These are phyloP conservation scores for Nakaseomyces delphensis DNA, from an alignment of 1,139 yeast species.

Conservation along the genomic window DNA sequence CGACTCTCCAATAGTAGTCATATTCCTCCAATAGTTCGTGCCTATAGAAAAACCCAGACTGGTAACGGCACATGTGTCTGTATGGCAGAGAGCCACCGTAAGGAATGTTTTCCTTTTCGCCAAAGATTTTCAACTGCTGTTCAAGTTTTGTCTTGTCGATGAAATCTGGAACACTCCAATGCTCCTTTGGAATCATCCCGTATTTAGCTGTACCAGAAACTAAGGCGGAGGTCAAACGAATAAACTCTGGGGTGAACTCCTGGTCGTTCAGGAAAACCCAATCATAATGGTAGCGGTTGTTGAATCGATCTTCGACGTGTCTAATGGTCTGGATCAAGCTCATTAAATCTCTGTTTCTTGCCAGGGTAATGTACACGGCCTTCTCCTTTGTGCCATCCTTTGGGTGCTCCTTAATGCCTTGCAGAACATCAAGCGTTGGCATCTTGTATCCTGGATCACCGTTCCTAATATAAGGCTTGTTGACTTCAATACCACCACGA, in stretches of 20 bases:
- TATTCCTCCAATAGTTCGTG: constrained; percentile 63
- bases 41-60: constrained; percentile 82
- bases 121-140: constrained; percentile 20
- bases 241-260: constrained; percentile 42
- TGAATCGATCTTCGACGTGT: constrained; percentile 67
- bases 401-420: constrained; percentile 23
- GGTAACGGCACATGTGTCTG: constrained; percentile 88
- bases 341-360: constrained; percentile 62
- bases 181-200: constrained; percentile 43
- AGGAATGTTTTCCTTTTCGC: constrained; percentile 35
- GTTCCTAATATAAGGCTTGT: background rate
- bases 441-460: constrained; percentile 13
- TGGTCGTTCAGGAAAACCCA: constrained; percentile 69
- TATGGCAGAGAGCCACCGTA: constrained; percentile 59
- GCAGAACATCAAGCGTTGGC: constrained; percentile 27
- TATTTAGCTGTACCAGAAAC: constrained; percentile 45
- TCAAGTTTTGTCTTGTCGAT: constrained; percentile 47
- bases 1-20: constrained; percentile 92
- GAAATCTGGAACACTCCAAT: constrained; percentile 51
- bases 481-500: background rate
- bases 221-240: constrained; percentile 34
- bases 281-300: constrained; percentile 52
- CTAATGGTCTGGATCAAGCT: constrained; percentile 53
- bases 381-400: constrained; percentile 38
- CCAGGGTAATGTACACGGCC: constrained; percentile 69